phyloP scores from a whole-genome alignment of 2,329 filamentous ascomycete species.

The Paraconiothyrium sp. region DNA sequence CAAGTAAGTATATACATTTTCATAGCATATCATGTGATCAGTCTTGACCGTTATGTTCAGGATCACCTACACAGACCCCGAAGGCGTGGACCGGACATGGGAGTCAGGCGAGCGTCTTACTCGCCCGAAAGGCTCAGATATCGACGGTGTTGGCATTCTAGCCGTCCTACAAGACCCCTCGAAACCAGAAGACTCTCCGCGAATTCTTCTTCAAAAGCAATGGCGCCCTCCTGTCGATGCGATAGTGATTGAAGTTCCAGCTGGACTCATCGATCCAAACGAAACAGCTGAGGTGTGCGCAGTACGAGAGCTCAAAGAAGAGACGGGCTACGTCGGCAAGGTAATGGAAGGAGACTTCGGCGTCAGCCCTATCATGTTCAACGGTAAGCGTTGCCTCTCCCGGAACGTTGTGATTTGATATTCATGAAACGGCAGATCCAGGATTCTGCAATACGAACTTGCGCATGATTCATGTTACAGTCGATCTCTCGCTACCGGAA shows the following conservation, averaged over 20 bases:
- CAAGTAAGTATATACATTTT: conserved; percentile 37
- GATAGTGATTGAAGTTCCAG: conserved; percentile 70
- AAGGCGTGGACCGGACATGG: conserved; percentile 69
- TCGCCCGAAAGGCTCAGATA: conserved; percentile 67
- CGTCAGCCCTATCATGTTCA: conserved; percentile 54
- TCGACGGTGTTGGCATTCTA: conserved; percentile 78
- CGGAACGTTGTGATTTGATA: neutral
- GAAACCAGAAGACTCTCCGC: conserved; percentile 40
- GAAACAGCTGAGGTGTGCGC: conserved; percentile 68
- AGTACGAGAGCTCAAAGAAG: conserved; percentile 69
- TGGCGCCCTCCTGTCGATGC: conserved; percentile 69
- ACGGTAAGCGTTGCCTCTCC: conserved; percentile 42
- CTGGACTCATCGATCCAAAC: conserved; percentile 68
- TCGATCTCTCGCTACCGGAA: conserved; percentile 74
- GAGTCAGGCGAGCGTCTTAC: conserved; percentile 78
- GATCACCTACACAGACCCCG: conserved; percentile 69
- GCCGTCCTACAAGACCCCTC: conserved; percentile 65
- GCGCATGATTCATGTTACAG: conserved; percentile 75
- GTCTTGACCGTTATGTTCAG: conserved; percentile 28
- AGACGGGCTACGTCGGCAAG: conserved; percentile 69
- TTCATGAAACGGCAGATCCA: conserved; percentile 42
- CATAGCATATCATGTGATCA: conserved; percentile 11
- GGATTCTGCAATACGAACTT: conserved; percentile 56
- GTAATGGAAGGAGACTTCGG: conserved; percentile 47
- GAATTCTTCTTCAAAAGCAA: conserved; percentile 57